Base-by-base conservation (phyloP, 2,329 filamentous ascomycete species). In the Arthrobotrys pseudoclavata region DNA sequence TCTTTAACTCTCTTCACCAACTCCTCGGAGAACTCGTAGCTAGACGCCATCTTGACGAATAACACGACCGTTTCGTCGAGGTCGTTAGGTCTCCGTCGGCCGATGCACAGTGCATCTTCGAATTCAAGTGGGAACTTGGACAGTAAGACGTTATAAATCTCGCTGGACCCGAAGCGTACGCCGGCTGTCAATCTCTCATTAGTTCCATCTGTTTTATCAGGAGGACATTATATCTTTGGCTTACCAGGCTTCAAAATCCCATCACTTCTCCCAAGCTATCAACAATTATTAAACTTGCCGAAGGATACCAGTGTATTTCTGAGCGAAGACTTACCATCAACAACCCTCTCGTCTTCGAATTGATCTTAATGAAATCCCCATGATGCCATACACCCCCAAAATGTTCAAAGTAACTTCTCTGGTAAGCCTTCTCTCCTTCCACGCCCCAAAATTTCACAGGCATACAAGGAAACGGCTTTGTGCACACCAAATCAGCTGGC, bases 71-170 rank as follows among this genome's bases (percentile, higher is more conserved):
- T 91, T 85, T 97, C 94, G 82, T 97, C 94, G 0, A 86, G 86
- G 82, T 97, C 94, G 2, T 87, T 86, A 18, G 89, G 88, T 64
- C 89, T 85, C 70, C 94, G 86, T 1, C 93, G 87, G 0, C 96
- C 95, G 40, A 98, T 90, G 82, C 95, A 98, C 1, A 98, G 86
- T 0, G 93, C 92, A 81, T 99, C 95, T 76, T 93, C 91, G 18
- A 98, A 86, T 69, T 95, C 88, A 10, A 87, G 85, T 0, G 90
- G 88, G 81, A 97, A 97, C 84, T 94, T 91, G 80, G 92, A 90
- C 1, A 96, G 88, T 29, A 98, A 85, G n/a, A 97, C 87, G 83
- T 97, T 97, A 84, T 98, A 98, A 20, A 99, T 97, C 85, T 99
- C 96, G 0, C 95, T 94, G 34, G 91, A 94, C 3, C 95, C 95